Evolutionary conservation across 805 yeast genomes (phyloP), one percentile per base, ranked within the genome.

Genomic region (Metschnikowia bowlesiae): DNA sequence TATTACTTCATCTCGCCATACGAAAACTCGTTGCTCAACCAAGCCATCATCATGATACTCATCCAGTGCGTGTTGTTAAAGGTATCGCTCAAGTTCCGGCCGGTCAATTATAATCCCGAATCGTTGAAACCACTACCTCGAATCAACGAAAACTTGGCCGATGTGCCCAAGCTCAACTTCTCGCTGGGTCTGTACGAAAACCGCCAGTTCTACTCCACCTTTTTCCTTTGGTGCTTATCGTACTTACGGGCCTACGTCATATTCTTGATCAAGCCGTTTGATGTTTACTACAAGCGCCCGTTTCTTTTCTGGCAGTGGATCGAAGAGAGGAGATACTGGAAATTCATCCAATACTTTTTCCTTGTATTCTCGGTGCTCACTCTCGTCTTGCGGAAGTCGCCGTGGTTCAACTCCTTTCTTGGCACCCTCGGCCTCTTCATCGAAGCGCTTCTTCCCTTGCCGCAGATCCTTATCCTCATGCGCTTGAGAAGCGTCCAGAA

Each of bases 231-330:
- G 31, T 47, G 36, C n/a, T 10, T 41, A 35, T 50, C 52, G 26
- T 59, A 59, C 42, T 14, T 48, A 3, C 28, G 41, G 26, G 58
- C 60, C 13, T 46, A 36, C 39, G 50, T 51, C 48, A 48, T 44
- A 13, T 63, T 78, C 45, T 60, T 74, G 46, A 60, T 87, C 14
- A 75, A 82, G 46, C 76, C 84, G 49, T 87, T 86, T 64, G 94
- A 87, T 65, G 87, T 87, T 16, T 79, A 79, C 61, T 85, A 80
- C 60, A 70, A 73, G 48, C 71, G 96, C 51, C 84, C 89, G 1
- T 75, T 73, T 44, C 65, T 75, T 36, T 88, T 90, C 61, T 90
- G 97, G 97, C 96, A 89, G 66, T 90, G 97, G 97, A 73, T 76
- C 56, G 74, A 79, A 5, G 80, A 79, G 51, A 59, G 49, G 8